A percentile compares a stretch with the other conserved stretches of the same genome.
These are phyloP conservation scores for Trichaptum fuscoviolaceum DNA, from an alignment of 768 basidiomycete species.

Conservation along the genomic window DNA sequence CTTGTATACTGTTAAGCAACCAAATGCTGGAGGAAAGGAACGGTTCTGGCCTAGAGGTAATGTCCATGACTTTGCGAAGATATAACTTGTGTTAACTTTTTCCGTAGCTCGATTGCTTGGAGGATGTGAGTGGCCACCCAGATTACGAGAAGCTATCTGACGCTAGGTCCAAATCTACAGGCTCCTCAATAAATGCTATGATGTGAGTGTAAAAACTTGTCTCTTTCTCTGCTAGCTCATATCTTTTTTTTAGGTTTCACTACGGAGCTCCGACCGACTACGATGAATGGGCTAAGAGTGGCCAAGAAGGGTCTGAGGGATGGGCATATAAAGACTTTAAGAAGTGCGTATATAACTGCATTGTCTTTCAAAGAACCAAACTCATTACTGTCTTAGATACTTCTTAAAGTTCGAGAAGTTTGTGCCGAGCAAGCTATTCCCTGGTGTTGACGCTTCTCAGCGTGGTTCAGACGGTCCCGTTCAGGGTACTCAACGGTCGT, in stretches of 20 bases:
- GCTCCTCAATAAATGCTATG: slow-evolving; percentile 60
- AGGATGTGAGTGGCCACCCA: slow-evolving; percentile 47
- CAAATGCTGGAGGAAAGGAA: slow-evolving; percentile 38
- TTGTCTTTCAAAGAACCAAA: background rate
- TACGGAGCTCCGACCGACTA: slow-evolving; percentile 65
- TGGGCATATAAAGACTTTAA: slow-evolving; percentile 59
- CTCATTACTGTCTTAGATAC: slow-evolving; percentile 38
- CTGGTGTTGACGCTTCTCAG: slow-evolving; percentile 38
- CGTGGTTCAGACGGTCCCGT: slow-evolving; percentile 55
- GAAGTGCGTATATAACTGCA: slow-evolving; percentile 27
- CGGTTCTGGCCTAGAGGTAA: slow-evolving; percentile 65
- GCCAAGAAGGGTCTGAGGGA: slow-evolving; percentile 39
- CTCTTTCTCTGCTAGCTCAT: background rate
- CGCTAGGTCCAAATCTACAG: slow-evolving; percentile 23
- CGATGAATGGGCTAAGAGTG: slow-evolving; percentile 55
- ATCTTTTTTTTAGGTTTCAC: slow-evolving; percentile 31
- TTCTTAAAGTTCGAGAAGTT: slow-evolving; percentile 65
- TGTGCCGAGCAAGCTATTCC: slow-evolving; percentile 43
- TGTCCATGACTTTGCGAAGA: slow-evolving; percentile 6
- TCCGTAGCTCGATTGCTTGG: slow-evolving; percentile 58
- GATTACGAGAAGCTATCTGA: background rate
- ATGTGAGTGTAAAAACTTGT: slow-evolving; percentile 25
- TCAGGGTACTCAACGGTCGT: slow-evolving; percentile 19
- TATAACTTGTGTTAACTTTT: slow-evolving; percentile 2
- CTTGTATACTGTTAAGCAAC: slow-evolving; percentile 55